phyloP scores from a whole-genome alignment of 2,329 filamentous ascomycete species.

The Beauveria sp. region DNA sequence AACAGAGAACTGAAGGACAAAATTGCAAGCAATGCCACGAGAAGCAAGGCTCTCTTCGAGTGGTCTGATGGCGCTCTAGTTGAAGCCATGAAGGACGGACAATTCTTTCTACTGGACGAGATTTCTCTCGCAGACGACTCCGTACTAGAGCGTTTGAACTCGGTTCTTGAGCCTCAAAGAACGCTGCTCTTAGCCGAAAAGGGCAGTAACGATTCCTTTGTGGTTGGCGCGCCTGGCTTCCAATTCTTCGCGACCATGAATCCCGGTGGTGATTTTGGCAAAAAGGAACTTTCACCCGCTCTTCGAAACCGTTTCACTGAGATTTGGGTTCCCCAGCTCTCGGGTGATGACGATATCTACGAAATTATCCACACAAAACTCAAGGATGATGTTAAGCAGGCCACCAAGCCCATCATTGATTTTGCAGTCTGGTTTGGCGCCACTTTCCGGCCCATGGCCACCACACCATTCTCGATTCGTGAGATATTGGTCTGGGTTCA shows the following conservation, averaged over 20 bases:
- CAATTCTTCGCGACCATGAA: constrained; percentile 99
- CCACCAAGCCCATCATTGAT: constrained; percentile 64
- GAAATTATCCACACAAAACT: constrained; percentile 82
- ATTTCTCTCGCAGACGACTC: constrained; percentile 98
- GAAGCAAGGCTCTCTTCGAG: constrained; percentile 83
- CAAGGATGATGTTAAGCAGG: constrained; percentile 39
- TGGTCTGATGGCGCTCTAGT: constrained; percentile 94
- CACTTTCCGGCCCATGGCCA: constrained; percentile 66
- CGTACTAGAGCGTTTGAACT: constrained; percentile 91
- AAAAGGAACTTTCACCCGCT: constrained; percentile 92
- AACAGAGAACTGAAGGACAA: constrained; percentile 39
- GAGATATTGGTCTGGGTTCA: constrained; percentile 90
- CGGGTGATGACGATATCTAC: constrained; percentile 75
- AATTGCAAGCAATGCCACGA: constrained; percentile 43
- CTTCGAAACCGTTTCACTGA: constrained; percentile 95
- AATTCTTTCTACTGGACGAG: constrained; percentile 92
- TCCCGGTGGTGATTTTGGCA: constrained; percentile 95
- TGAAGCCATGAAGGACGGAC: constrained; percentile 81
- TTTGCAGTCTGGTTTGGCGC: constrained; percentile 92
- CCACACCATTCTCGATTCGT: constrained; percentile 78
- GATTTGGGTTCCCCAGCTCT: constrained; percentile 91
- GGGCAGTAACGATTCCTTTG: constrained; percentile 72
- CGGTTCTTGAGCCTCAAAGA: constrained; percentile 82
- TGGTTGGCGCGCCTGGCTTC: constrained; percentile 70
- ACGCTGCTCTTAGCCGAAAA: constrained; percentile 90